These are phyloP conservation scores for Puccinia novopanici DNA, from an alignment of 1,284 basidiomycete genomes.

Conservation along the genomic window DNA sequence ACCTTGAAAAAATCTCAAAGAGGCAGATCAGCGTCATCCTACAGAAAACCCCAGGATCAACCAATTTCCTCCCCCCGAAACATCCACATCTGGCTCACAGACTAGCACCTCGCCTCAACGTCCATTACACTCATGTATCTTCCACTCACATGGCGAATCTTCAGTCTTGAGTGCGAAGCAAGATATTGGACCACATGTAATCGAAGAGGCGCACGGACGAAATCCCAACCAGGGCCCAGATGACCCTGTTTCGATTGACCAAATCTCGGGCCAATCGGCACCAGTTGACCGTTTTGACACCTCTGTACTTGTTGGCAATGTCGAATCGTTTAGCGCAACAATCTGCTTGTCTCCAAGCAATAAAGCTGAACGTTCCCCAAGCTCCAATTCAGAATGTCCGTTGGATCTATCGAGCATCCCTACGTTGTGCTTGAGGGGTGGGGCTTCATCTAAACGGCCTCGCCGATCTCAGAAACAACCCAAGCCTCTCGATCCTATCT, in stretches of 20 bases:
- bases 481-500: not conserved
- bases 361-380: not conserved
- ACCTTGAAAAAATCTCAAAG: conserved; percentile 32
- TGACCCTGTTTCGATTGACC: not conserved
- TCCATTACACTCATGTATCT: not conserved
- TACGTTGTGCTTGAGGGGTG: conserved; percentile 42
- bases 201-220: not conserved
- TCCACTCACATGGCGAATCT: not conserved
- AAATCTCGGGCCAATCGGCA: not conserved
- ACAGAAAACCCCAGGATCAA: too few species aligned
- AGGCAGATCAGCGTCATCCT: not conserved
- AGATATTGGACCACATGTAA: not conserved
- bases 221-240: not conserved
- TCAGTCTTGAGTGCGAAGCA: not conserved
- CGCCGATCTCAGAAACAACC: not conserved
- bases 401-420: not conserved
- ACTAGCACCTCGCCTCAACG: not conserved
- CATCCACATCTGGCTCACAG: not conserved
- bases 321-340: not conserved
- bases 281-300: not conserved
- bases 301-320: not conserved
- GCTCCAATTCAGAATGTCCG: conserved; percentile 7
- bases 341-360: not conserved
- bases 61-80: not conserved
- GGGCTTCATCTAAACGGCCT: conserved; percentile 19